Evolutionary conservation across 1,284 basidiomycete genomes (phyloP), one percentile per base, ranked within the genome.

Genomic region (Ceratobasidium sp.): DNA sequence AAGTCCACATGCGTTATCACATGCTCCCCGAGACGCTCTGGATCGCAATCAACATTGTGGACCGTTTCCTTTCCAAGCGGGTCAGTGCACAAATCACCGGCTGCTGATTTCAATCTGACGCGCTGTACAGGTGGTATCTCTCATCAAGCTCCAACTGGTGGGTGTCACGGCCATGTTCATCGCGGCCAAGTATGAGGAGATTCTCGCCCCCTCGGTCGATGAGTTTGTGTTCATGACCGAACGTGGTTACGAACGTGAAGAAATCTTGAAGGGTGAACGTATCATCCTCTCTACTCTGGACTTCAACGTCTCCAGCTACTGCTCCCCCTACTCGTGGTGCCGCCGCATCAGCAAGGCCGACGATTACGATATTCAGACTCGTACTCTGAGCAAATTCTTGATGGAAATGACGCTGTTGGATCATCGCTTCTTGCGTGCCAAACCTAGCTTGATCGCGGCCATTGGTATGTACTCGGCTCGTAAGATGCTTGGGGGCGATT

Each of bases 291-390:
- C 87, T 86, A 96, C 96, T 56, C 91, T 99, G 78, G 96, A 98
- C 80, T 99, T 99, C 87, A 93, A 94, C 85, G 85, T 99, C 83
- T 99, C 97, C 77, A 92, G 96, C 78, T 99, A 99, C 87, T 99
- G 98, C 87, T 98, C 97, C 65, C 98, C 98, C 1, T 99, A 99
- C 87, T 97, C 95, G 84, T 99, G 98, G 98, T 96, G 99, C 88
- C 92, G 98, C 80, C 93, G 94, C 82, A 99, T 99, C 85, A 97
- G 95, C 88, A 98, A 97, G 86, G 98, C 98, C 40, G 98, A 99
- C 86, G 95, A 98, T 86, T 99, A 99, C 84, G 96, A 99, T 84
- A 93, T 99, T 82, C 97, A 98, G 85, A 99, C 97, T 6, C 89
- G 98, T 78, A 99, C 98, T 13, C 87, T 99, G 77, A 94, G 95